Evolutionary conservation across 768 basidiomycete species (phyloP), one percentile per base, ranked within the genome.

Genomic region (Leucocoprinus sp.): DNA sequence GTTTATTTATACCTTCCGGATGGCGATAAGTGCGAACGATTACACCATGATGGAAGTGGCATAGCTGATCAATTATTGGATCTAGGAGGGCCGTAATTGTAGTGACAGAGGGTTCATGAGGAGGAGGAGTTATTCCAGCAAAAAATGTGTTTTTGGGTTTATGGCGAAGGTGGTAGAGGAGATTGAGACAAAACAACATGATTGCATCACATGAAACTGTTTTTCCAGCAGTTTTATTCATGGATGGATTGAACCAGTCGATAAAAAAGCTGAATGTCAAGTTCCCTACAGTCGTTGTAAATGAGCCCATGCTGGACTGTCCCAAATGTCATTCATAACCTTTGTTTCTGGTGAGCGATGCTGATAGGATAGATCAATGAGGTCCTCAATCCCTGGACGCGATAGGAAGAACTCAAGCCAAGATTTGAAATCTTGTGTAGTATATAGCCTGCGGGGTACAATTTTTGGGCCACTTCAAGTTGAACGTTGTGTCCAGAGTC

Each of bases 201-300:
- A 57, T 55, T n/a, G 45, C 44, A 12, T 52, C 54, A 19, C 33
- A 37, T 0, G 52, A 57, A 18, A 51, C 42, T 2, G 38, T 40
- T 19, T 56, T 58, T 18, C 58, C 60, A 8, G 55, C 48, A 35
- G 54, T 55, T 42, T 61, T 59, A 47, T 61, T 61, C 23, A 49
- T 49, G 26, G 56, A 52, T 7, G 60, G 60, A 31, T 61, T 61
- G 43, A 57, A 61, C 60, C 60, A 61, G 37, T 61, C 60, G 12
- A 59, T 55, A 15, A 17, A 26, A n/a, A n/a, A n/a, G n/a, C n/a
- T n/a, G n/a, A n/a, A n/a, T n/a, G n/a, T n/a, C n/a, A n/a, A n/a
- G n/a, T 59, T 55, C 18, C 54, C 54, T 7, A 35, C 43, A 3
- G 50, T 54, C 1, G 50, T 49, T 7, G 51, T 51, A 27, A 57